phyloP scores from a whole-genome alignment of 2,329 filamentous ascomycete species.

The Alternaria tenuissima region DNA sequence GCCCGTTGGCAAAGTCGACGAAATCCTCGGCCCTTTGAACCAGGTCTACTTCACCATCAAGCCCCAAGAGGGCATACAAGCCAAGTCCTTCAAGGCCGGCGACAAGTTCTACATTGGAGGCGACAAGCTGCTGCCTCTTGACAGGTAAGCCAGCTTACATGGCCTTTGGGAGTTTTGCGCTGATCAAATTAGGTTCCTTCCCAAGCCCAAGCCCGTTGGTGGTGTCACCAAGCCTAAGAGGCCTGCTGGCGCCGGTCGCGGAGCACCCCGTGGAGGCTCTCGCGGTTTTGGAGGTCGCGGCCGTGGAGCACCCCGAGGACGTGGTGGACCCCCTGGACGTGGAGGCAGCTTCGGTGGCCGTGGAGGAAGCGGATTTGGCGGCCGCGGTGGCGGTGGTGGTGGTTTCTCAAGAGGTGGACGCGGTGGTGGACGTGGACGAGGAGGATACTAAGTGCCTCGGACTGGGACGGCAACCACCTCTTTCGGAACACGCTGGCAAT shows the following conservation, averaged over 20 bases:
- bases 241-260: conserved; percentile 67
- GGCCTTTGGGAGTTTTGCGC: conserved; percentile 11
- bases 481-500: conserved; percentile 16
- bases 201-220: conserved; percentile 81
- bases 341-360: conserved; percentile 48
- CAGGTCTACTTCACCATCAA: conserved; percentile 99
- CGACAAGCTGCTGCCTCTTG: conserved; percentile 93
- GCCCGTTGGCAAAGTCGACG: conserved; percentile 94
- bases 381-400: conserved; percentile 56
- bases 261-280: conserved; percentile 58
- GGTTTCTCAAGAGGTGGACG: conserved; percentile 21
- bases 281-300: conserved; percentile 41
- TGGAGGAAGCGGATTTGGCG: conserved; percentile 42
- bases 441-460: conserved; percentile 39
- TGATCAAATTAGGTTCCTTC: conserved; percentile 73
- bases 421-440: conserved; percentile 43
- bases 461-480: conserved; percentile 14
- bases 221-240: conserved; percentile 76
- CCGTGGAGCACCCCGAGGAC: conserved; percentile 63
- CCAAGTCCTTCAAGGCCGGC: conserved; percentile 90
- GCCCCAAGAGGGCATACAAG: conserved; percentile 94
- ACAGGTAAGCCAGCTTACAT: conserved; percentile 65
- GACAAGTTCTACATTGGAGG: conserved; percentile 97
- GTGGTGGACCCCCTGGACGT: conserved; percentile 50
- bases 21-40: conserved; percentile 96